Conservation (phyloP, 73 alveolate species). For the Tetrahymena thermophila region DNA sequence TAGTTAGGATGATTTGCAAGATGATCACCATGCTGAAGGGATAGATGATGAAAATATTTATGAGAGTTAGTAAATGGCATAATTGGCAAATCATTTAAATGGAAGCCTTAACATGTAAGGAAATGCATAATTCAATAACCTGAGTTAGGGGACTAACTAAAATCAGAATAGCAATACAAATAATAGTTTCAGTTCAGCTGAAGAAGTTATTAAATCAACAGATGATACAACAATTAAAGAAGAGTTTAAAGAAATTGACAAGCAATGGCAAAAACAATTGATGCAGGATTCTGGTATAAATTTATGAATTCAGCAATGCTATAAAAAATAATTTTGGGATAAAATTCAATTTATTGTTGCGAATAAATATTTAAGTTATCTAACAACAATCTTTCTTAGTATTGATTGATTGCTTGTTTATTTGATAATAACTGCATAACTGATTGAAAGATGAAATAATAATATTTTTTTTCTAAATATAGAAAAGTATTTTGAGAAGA, state of each 20-base stretch:
- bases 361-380: too few relatives aligned
- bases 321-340: background rate
- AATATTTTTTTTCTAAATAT: background rate
- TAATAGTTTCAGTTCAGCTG: background rate
- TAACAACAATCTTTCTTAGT: too few relatives aligned
- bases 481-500: background rate
- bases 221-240: background rate
- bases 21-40: background rate
- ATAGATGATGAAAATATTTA: background rate
- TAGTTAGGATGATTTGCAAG: background rate
- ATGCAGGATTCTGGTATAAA: background rate
- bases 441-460: background rate
- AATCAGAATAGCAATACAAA: background rate
- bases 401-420: background rate
- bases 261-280: background rate
- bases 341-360: too few relatives aligned
- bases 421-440: background rate
- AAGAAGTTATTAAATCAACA: background rate
- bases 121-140: background rate
- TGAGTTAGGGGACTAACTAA: background rate
- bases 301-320: background rate
- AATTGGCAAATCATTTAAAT: background rate
- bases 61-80: background rate
- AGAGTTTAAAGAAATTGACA: background rate
- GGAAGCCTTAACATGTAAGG: background rate